Evolutionary conservation across 768 basidiomycete species (phyloP), one percentile per base, ranked within the genome.

Genomic region (Boletus eberwhitei): DNA sequence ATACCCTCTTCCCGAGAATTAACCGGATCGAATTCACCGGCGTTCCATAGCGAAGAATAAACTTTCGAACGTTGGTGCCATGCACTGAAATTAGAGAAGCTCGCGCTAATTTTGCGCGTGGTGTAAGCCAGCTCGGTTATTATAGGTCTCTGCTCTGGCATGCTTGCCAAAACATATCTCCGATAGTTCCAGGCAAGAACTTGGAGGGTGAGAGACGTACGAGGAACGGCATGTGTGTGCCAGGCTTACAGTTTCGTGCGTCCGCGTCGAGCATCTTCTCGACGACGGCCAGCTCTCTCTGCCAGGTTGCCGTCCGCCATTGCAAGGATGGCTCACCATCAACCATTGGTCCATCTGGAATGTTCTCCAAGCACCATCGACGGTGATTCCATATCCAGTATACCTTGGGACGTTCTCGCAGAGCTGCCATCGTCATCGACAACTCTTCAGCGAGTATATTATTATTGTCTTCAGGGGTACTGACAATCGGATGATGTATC

Each of bases 361-460:
- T 81, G 50, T 87, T 83, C 68, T 89, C 87, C 2, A 99, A 81
- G 65, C 95, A 95, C 97, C 97, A 98, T 62, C 86, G 78, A 37
- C 97, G 84, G 64, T 99, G 94, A 67, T 94, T 98, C 97, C 97
- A 99, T 62, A 98, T 93, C 87, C 91, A 93, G 69, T 99, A 99
- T 19, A 97, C 87, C 68, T 98, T 99, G 14, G 97, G 97, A 65
- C 95, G 84, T 9, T 80, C 76, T 64, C 90, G 88, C 41, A 99
- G 79, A 7, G 88, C 85, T 5, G 77, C 73, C 67, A 87, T 90
- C 0, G 95, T 98, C 75, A 94, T 80, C 2, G 79, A 73, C 29
- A 99, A 73, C 53, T 99, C 97, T 38, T 81, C 76, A 3, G 81
- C 72, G 5, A 98, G 79, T 17, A 87, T 46, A 11, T 77, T 69